Conservation (phyloP, 495 filamentous ascomycete species). For the Xylaria venustula region DNA sequence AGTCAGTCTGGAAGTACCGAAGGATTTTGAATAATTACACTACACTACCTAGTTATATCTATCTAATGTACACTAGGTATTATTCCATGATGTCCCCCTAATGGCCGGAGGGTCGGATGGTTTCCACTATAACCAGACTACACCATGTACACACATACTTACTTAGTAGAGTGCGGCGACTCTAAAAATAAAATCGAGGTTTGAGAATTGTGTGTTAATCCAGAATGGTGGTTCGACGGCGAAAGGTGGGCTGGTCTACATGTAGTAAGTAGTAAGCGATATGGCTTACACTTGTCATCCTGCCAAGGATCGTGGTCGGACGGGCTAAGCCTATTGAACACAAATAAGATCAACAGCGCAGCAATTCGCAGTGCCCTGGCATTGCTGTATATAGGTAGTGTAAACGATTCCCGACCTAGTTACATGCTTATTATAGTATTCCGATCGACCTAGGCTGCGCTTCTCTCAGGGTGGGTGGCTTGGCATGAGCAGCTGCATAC, state of each 20-base stretch:
- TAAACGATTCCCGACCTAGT: neutral
- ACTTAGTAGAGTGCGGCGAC: neutral
- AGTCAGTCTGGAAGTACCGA: neutral
- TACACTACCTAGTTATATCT: too few relatives aligned
- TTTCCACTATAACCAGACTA: neutral
- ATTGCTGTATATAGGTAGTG: neutral
- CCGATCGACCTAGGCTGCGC: neutral
- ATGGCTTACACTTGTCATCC: conserved; percentile 11
- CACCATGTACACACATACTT: neutral
- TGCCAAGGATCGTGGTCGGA: conserved; percentile 3
- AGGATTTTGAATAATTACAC: too few relatives aligned
- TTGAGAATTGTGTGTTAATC: conserved; percentile 3
- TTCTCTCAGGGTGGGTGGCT: neutral
- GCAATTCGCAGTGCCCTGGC: neutral
- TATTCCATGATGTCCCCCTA: neutral
- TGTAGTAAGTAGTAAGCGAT: conserved; percentile 10
- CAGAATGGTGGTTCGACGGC: conserved; percentile 2
- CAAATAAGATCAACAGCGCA: conserved; percentile 2
- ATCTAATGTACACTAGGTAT: too few relatives aligned
- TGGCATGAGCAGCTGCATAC: neutral
- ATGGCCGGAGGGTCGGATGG: neutral
- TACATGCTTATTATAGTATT: conserved; percentile 10
- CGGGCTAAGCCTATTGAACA: neutral
- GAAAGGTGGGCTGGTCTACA: neutral
- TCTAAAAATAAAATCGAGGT: conserved; percentile 10